Percentiles rank a stretch among this genome's conserved stretches.
Conservation (phyloP, 257 asterid genomes). For the Salvia hispanica region DNA sequence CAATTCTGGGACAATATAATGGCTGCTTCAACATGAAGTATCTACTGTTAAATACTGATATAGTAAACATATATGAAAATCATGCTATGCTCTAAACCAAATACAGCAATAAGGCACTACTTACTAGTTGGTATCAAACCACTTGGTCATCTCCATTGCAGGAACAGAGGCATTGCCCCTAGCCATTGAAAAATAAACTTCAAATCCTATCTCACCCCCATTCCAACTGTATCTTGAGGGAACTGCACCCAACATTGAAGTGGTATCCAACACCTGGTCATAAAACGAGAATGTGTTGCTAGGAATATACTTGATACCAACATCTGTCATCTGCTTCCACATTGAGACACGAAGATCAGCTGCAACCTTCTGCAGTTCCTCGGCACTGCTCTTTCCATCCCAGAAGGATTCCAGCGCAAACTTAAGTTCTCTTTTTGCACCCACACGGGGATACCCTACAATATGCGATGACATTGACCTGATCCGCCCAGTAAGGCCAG, state of each 20-base stretch:
- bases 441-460: conserved; percentile 85
- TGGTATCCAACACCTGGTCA: conserved; percentile 78
- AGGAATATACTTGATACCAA: conserved; percentile 80
- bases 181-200: conserved; percentile 81
- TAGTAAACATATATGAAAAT: conserved; percentile 16
- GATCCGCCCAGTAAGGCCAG: conserved; percentile 24
- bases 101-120: conserved; percentile 32
- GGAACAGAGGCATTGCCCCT: conserved; percentile 89
- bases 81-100: background rate
- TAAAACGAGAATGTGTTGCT: conserved; percentile 88
- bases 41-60: background rate
- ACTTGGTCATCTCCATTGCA: conserved; percentile 95
- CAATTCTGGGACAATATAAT: conserved; percentile 81
- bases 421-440: conserved; percentile 62
- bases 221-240: conserved; percentile 75
- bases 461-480: conserved; percentile 79
- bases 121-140: conserved; percentile 94
- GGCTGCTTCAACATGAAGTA: conserved; percentile 48
- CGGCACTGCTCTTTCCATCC: conserved; percentile 74
- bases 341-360: conserved; percentile 62
- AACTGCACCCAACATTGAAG: conserved; percentile 84
- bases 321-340: conserved; percentile 85
- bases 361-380: conserved; percentile 65
- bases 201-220: conserved; percentile 73
- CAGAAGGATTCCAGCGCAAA: conserved; percentile 83